Conservation (phyloP, 2,329 filamentous ascomycete genomes). For the Harringtonia lauricola region DNA sequence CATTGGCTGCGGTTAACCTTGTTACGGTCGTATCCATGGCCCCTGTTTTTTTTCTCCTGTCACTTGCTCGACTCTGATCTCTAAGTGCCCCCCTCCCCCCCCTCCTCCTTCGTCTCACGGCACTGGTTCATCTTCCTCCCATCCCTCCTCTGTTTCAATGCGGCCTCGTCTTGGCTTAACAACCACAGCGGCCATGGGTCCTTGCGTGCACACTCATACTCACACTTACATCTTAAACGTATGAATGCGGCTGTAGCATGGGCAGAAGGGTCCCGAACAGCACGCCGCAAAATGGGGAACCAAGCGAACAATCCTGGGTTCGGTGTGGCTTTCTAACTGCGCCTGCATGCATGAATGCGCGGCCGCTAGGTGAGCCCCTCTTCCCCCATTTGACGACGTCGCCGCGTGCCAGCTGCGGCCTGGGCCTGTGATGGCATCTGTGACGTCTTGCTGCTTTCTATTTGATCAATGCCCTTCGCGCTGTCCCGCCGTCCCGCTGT, state of each 20-base stretch:
- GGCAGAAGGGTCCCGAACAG: no score
- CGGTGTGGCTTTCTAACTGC: constrained; percentile 3
- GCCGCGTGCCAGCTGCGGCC: neutral
- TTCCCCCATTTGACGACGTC: constrained; percentile 11
- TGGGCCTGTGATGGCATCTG: neutral
- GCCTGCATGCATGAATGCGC: constrained; percentile 33
- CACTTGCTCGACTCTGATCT: neutral
- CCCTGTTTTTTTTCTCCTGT: neutral
- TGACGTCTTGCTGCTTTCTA: neutral
- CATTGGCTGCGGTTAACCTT: no score
- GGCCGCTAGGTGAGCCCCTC: constrained; percentile 24
- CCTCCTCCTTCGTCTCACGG: neutral
- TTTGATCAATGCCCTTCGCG: neutral
- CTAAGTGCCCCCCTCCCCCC: neutral
- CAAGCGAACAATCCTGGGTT: neutral
- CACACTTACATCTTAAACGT: no score
- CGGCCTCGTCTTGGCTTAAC: no score
- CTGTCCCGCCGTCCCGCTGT: no score
- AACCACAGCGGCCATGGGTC: no score
- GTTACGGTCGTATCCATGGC: no score
- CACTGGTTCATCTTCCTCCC: constrained; percentile 2
- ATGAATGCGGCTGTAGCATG: no score
- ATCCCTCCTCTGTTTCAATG: neutral
- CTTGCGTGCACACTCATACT: no score
- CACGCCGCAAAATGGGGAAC: neutral